Percentiles rank a stretch among this genome's conserved stretches.
Evolutionary conservation across 1,284 basidiomycete species (phyloP).

Genomic region (Puccinia polysora): DNA sequence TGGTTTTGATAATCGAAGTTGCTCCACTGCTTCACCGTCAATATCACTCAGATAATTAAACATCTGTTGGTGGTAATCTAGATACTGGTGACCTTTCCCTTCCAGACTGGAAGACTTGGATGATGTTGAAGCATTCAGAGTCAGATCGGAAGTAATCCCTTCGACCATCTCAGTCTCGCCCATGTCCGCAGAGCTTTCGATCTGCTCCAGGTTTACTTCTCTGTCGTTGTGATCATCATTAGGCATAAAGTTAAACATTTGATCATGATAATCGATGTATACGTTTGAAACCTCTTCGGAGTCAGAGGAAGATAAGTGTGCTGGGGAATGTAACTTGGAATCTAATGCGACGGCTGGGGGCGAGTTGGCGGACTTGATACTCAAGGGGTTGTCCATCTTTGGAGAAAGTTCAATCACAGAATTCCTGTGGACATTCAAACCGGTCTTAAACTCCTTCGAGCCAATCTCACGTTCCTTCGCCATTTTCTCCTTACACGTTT

Average conservation of each 20-base stretch:
- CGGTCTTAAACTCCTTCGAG: neutral
- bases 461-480: neutral
- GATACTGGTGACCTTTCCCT: no score
- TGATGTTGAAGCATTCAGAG: no score
- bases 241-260: slow-evolving; percentile 20
- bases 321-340: neutral
- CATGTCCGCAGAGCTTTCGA: no score
- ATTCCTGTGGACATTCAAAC: neutral
- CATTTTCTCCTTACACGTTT: neutral
- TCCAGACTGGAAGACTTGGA: no score
- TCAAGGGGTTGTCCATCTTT: neutral
- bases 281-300: neutral
- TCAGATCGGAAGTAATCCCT: no score
- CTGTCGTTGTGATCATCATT: neutral
- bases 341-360: neutral
- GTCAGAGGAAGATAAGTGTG: neutral
- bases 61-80: no score
- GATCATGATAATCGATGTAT: slow-evolving; percentile 13
- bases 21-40: no score
- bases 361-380: neutral
- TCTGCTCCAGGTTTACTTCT: neutral
- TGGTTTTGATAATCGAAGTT: no score
- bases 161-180: no score
- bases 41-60: no score
- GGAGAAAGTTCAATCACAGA: no score